Evolutionary conservation across 352 stramenopile species (phyloP), one percentile per base, ranked within the genome.

Genomic region (Phytopythium chamaehyphon): DNA sequence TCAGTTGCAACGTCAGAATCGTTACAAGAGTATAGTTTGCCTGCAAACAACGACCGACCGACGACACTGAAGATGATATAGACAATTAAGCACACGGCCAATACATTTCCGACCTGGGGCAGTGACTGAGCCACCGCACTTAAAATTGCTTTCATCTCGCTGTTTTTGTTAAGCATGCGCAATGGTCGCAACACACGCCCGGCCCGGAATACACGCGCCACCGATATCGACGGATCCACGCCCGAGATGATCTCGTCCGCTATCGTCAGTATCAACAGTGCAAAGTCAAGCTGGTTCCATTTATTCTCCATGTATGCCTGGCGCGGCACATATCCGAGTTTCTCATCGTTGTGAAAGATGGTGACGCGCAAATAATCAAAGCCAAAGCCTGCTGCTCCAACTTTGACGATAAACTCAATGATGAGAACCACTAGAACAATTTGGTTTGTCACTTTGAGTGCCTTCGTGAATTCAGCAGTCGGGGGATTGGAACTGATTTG

Each of bases 11-110:
- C 64, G 1, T 14, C 55, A 1, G 49, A 36, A 49, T 89, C 81
- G 35, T 91, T 89, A 62, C 76, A 91, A 2, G 54, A 75, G 55
- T 77, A 90, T 22, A 90, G 78, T 31, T 78, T 65, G 9, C 77
- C 69, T 11, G 75, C 73, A 51, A 90, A 90, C 2, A 90, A 55
- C 16, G 71, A 86, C 4, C 80, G 75, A 3, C 77, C 80, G 19
- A 88, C 73, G 15, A 88, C 71, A 10, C 80, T 67, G 36, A 89
- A 88, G 64, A 88, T 86, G 33, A 91, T 74, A 65, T 87, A 90
- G 6, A 91, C 81, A 48, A 88, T 79, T 6, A 82, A 48, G 36
- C 81, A 91, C 28, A 91, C 53, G 9, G 65, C 76, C 26, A 92
- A 69, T 8, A 90, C 78, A 22, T 92, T 88, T 45, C 76, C 78